Evolutionary conservation across 176 grass and related monocot genomes (phyloP).

Genomic region (Phyllostachys edulis): DNA sequence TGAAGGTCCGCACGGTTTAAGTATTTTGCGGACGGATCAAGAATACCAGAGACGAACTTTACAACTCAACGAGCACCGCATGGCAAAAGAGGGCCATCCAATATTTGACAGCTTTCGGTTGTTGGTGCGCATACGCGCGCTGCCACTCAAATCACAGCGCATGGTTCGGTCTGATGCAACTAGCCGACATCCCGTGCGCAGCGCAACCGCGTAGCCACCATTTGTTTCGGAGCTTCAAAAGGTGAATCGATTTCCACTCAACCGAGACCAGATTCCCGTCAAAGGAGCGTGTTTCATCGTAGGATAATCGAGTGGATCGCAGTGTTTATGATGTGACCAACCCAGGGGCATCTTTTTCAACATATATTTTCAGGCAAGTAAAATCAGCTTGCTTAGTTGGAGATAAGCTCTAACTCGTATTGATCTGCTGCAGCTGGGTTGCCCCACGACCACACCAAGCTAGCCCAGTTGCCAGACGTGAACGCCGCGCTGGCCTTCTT

Average conservation of each 20-base stretch:
- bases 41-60: background rate
- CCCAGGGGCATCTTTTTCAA: background rate
- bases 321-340: background rate
- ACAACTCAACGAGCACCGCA: slow-evolving; percentile 27
- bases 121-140: background rate
- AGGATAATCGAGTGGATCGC: background rate
- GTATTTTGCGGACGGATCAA: background rate
- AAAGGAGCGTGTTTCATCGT: background rate
- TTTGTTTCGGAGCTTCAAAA: background rate
- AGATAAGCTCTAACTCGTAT: too few relatives aligned
- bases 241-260: slow-evolving; percentile 13
- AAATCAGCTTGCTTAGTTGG: too few relatives aligned
- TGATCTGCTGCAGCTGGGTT: background rate
- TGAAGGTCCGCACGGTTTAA: too few relatives aligned
- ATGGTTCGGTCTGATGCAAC: slow-evolving; percentile 22
- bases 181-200: slow-evolving; percentile 34
- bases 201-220: slow-evolving; percentile 19
- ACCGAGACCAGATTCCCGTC: background rate
- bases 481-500: too few relatives aligned
- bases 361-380: too few relatives aligned
- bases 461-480: too few relatives aligned
- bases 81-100: background rate
- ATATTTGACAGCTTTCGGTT: background rate
- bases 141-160: background rate
- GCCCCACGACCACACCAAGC: background rate